Evolutionary conservation across 306 rosid species (phyloP).

Genomic region (Prosopis cineraria): DNA sequence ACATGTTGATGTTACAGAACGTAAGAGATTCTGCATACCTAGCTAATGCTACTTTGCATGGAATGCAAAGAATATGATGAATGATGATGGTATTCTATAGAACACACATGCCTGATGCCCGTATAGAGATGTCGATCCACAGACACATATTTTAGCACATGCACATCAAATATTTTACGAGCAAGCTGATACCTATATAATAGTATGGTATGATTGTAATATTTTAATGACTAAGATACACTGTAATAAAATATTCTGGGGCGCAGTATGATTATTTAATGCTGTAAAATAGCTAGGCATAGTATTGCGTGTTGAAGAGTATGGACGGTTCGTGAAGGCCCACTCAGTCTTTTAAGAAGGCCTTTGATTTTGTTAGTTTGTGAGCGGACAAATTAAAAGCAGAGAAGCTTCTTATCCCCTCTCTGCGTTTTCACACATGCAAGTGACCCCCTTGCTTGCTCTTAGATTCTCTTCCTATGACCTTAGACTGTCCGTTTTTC

Average conservation of each 20-base stretch:
- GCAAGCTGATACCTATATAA: too few relatives aligned
- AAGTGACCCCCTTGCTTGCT: slow-evolving; percentile 34
- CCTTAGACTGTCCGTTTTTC: neutral
- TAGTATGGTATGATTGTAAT: too few relatives aligned
- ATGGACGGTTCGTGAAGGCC: slow-evolving; percentile 57
- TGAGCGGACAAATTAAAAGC: slow-evolving; percentile 99
- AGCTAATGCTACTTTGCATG: slow-evolving; percentile 36
- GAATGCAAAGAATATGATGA: slow-evolving; percentile 42
- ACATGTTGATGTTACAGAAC: slow-evolving; percentile 39
- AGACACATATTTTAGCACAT: neutral
- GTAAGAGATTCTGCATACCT: slow-evolving; percentile 40
- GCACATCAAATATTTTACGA: neutral
- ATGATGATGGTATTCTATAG: slow-evolving; percentile 37
- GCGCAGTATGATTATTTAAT: neutral
- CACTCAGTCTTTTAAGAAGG: slow-evolving; percentile 51
- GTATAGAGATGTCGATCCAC: slow-evolving; percentile 1
- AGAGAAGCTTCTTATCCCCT: slow-evolving; percentile 91
- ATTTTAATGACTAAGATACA: neutral
- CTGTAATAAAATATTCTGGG: too few relatives aligned
- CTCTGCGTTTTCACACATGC: slow-evolving; percentile 65
- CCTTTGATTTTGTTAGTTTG: slow-evolving; percentile 68
- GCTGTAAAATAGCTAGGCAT: slow-evolving; percentile 25
- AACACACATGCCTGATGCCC: slow-evolving; percentile 5
- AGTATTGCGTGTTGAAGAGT: slow-evolving; percentile 75
- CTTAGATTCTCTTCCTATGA: slow-evolving; percentile 65